These are phyloP conservation scores for Lichtheimia ornata DNA, from an alignment of 371 early-diverging fungal genomes.

Conservation along the genomic window DNA sequence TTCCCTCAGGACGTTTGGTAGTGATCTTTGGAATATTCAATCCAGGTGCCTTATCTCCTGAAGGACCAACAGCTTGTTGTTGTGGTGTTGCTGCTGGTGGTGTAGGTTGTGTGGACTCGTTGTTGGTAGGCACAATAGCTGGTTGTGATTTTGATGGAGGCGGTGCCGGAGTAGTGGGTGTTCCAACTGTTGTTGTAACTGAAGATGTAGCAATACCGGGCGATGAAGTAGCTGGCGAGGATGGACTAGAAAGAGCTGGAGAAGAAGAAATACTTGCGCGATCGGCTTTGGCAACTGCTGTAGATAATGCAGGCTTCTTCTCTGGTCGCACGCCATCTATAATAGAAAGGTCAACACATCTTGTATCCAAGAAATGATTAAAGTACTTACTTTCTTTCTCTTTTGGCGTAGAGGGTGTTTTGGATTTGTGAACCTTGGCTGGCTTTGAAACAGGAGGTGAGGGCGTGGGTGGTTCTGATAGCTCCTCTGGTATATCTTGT, in stretches of 20 bases:
- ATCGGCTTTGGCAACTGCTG: slow-evolving; percentile 1
- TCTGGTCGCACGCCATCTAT: not conserved
- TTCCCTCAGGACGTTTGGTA: slow-evolving; percentile 17
- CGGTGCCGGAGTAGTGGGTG: not conserved
- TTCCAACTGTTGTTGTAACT: not conserved
- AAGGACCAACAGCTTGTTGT: not conserved
- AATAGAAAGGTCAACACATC: not conserved
- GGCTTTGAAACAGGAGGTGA: slow-evolving; percentile 28
- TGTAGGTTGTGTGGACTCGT: not conserved
- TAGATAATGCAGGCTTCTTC: not conserved
- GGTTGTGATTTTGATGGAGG: slow-evolving; percentile 1
- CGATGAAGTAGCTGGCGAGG: not conserved
- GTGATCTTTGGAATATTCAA: slow-evolving; percentile 11
- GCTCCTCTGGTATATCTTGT: slow-evolving; percentile 16
- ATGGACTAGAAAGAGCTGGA: not conserved
- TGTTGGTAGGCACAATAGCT: not conserved
- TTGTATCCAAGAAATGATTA: not conserved
- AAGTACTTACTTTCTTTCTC: not conserved
- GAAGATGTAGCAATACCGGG: not conserved
- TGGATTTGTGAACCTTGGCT: slow-evolving; percentile 11
- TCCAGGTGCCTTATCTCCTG: not conserved
- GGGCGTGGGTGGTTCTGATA: slow-evolving; percentile 21
- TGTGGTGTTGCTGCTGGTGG: not conserved
- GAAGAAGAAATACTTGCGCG: not conserved
- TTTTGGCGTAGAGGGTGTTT: not conserved